phyloP scores from a whole-genome alignment of 768 basidiomycete species.

The Leccinum arenicola region DNA sequence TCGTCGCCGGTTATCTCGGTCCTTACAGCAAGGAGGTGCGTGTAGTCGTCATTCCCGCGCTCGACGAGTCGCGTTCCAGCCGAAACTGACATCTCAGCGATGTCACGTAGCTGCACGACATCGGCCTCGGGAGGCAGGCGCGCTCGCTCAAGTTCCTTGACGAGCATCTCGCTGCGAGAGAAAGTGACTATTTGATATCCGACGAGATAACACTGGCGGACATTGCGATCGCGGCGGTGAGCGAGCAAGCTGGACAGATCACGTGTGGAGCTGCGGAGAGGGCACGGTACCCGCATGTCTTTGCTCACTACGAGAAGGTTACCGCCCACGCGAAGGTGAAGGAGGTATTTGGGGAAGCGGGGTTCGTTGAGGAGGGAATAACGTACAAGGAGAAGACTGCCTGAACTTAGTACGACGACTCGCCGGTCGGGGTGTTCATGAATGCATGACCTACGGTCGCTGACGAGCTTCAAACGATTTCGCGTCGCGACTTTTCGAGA shows the following conservation, averaged over 20 bases:
- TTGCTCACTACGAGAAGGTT: slow-evolving; percentile 25
- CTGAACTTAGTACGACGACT: neutral
- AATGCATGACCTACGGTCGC: no score
- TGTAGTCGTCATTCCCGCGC: neutral
- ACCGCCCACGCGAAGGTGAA: slow-evolving; percentile 17
- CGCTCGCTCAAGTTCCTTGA: slow-evolving; percentile 26
- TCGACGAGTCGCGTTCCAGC: neutral
- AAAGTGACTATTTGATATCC: slow-evolving; percentile 22
- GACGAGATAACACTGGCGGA: slow-evolving; percentile 28
- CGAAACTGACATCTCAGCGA: neutral
- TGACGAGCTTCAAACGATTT: neutral
- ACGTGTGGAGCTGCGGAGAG: slow-evolving; percentile 30
- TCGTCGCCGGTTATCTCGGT: slow-evolving; percentile 18
- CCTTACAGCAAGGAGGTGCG: slow-evolving; percentile 23
- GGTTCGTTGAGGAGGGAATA: slow-evolving; percentile 18
- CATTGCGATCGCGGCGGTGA: slow-evolving; percentile 22
- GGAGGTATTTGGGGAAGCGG: slow-evolving; percentile 15
- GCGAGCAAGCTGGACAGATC: slow-evolving; percentile 19
- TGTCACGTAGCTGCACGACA: slow-evolving; percentile 17
- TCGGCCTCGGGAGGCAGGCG: slow-evolving; percentile 17
- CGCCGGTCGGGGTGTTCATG: no score
- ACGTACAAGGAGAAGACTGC: slow-evolving; percentile 11
- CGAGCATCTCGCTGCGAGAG: slow-evolving; percentile 18
- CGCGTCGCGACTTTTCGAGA: neutral
- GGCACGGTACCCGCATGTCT: slow-evolving; percentile 23